phyloP scores from a whole-genome alignment of 2,329 filamentous ascomycete genomes.

The Neofusicoccum umdonicola region DNA sequence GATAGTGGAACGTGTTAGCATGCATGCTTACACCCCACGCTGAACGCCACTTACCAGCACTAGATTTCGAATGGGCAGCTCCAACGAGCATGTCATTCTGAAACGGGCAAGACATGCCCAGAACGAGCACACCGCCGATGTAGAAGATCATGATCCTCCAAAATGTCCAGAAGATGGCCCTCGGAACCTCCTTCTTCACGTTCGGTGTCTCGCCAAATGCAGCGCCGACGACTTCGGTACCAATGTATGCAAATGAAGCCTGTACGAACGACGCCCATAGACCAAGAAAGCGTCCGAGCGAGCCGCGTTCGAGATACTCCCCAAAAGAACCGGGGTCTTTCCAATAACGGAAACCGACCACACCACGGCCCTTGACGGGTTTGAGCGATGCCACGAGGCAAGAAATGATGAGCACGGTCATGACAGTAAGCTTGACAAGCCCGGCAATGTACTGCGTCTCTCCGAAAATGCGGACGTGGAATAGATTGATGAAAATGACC shows the following conservation, averaged over 20 bases:
- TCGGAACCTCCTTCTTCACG: slow-evolving; percentile 68
- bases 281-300: slow-evolving; percentile 61
- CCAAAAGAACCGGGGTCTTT: slow-evolving; percentile 65
- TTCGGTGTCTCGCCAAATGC: slow-evolving; percentile 73
- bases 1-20: slow-evolving; percentile 48
- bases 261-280: slow-evolving; percentile 69
- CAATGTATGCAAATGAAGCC: slow-evolving; percentile 69
- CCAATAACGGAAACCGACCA: slow-evolving; percentile 74
- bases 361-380: slow-evolving; percentile 67
- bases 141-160: slow-evolving; percentile 72
- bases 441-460: slow-evolving; percentile 79
- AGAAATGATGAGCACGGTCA: slow-evolving; percentile 64
- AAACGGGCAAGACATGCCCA: slow-evolving; percentile 68
- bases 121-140: slow-evolving; percentile 59
- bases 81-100: slow-evolving; percentile 54
- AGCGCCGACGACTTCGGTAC: slow-evolving; percentile 72
- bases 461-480: slow-evolving; percentile 71
- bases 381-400: slow-evolving; percentile 55
- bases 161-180: slow-evolving; percentile 71
- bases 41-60: neutral
- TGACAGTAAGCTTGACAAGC: slow-evolving; percentile 68
- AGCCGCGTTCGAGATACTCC: slow-evolving; percentile 56
- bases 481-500: slow-evolving; percentile 66
- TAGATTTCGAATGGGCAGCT: neutral
- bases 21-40: too few species aligned